Conservation (phyloP, 2,329 filamentous ascomycete genomes). For the Phaeoacremonium minimum region DNA sequence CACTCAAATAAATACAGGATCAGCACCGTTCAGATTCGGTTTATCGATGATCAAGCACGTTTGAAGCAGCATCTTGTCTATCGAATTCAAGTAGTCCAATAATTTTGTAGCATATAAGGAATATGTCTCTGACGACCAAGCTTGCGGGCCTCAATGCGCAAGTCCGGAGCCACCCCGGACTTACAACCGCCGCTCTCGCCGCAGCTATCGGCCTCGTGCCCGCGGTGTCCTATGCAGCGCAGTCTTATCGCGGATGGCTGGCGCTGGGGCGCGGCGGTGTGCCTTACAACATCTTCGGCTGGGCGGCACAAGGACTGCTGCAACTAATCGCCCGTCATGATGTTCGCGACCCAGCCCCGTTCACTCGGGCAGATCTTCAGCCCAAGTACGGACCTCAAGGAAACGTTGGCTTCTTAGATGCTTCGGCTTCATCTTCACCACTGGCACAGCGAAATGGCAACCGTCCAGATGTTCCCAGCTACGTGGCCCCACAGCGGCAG, state of each 20-base stretch:
- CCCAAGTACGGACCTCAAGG: conserved; percentile 18
- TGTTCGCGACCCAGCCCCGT: conserved; percentile 20
- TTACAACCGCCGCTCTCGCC: conserved; percentile 4
- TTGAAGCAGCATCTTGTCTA: too few relatives aligned
- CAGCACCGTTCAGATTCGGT: too few relatives aligned
- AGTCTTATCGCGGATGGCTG: conserved; percentile 32
- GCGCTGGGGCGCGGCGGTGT: conserved; percentile 38
- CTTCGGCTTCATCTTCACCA: not conserved
- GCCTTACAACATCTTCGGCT: conserved; percentile 35
- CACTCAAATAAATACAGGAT: too few relatives aligned
- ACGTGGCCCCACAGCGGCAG: conserved; percentile 34
- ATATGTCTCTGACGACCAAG: too few relatives aligned
- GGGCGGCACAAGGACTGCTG: conserved; percentile 28
- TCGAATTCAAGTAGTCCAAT: too few relatives aligned
- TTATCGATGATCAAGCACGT: too few relatives aligned
- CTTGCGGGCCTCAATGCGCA: too few relatives aligned
- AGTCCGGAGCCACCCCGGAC: conserved; percentile 2
- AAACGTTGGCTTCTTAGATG: conserved; percentile 13
- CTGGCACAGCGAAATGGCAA: conserved; percentile 13
- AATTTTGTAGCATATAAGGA: too few relatives aligned
- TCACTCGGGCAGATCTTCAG: conserved; percentile 11
- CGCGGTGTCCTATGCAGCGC: conserved; percentile 15
- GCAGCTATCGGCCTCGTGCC: conserved; percentile 5
- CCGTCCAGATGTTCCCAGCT: conserved; percentile 25
- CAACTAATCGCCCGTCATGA: conserved; percentile 27